These are phyloP conservation scores for Blastomyces parvus DNA, from an alignment of 2,329 filamentous ascomycete genomes.

Conservation along the genomic window DNA sequence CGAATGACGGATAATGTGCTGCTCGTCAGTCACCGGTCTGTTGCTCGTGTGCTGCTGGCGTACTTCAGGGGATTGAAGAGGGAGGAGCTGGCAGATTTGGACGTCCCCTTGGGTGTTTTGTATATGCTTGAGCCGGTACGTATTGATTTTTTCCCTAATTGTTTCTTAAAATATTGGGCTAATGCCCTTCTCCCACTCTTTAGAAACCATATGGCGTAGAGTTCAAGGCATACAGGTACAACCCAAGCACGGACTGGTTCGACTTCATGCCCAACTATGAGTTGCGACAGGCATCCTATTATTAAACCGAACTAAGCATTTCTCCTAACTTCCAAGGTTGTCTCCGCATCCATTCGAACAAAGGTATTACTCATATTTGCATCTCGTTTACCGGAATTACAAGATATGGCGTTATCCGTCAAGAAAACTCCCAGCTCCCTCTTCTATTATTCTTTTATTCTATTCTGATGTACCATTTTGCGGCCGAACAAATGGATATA, in stretches of 20 bases:
- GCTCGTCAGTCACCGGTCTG: conserved; percentile 83
- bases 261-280: conserved; percentile 77
- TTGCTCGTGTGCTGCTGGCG: conserved; percentile 83
- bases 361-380: not conserved
- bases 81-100: conserved; percentile 86
- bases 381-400: not conserved
- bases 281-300: conserved; percentile 42
- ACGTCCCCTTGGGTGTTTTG: conserved; percentile 85
- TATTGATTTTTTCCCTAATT: conserved; percentile 2
- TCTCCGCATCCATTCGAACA: conserved; percentile 5
- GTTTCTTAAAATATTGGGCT: not conserved
- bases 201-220: conserved; percentile 91
- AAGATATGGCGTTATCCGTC: not conserved
- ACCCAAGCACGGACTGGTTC: conserved; percentile 68
- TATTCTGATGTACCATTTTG: not conserved
- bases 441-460: not conserved
- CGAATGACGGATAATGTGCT: conserved; percentile 93
- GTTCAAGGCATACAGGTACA: conserved; percentile 91
- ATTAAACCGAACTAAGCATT: conserved; percentile 10
- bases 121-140: conserved; percentile 77
- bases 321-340: not conserved
- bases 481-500: not conserved
- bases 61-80: conserved; percentile 92
- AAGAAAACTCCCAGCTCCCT: not conserved
- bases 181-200: conserved; percentile 6